phyloP scores from a whole-genome alignment of 1,139 yeast species.

The Geotrichum cucujoidarum region DNA sequence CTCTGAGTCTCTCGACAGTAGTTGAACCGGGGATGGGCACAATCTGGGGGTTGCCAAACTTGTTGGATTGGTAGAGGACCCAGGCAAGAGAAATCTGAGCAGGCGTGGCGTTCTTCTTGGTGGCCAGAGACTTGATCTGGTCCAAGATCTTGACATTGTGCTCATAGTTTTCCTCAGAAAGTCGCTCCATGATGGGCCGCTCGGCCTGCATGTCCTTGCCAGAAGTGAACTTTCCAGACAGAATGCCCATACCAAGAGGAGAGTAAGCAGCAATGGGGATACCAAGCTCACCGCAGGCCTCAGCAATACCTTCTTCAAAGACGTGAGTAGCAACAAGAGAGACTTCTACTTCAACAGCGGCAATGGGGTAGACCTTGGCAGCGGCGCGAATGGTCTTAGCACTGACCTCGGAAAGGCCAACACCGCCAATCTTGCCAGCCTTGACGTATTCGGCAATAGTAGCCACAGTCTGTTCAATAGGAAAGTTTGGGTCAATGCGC shows the following conservation, averaged over 20 bases:
- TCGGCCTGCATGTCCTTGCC: constrained; percentile 50
- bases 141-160: constrained; percentile 51
- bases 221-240: constrained; percentile 58
- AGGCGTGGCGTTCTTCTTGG: constrained; percentile 44
- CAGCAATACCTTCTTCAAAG: constrained; percentile 55
- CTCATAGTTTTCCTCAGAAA: constrained; percentile 50
- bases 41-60: constrained; percentile 49
- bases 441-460: constrained; percentile 30
- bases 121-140: constrained; percentile 45
- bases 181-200: constrained; percentile 52
- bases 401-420: constrained; percentile 64
- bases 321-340: constrained; percentile 64
- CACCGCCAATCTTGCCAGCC: constrained; percentile 49
- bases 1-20: constrained; percentile 51
- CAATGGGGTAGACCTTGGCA: constrained; percentile 47
- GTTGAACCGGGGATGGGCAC: constrained; percentile 80
- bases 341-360: constrained; percentile 70
- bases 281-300: constrained; percentile 48
- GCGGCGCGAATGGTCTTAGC: constrained; percentile 58
- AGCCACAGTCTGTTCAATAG: constrained; percentile 34
- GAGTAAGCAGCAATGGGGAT: constrained; percentile 74
- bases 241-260: constrained; percentile 73
- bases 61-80: constrained; percentile 45
- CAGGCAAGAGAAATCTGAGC: constrained; percentile 74
- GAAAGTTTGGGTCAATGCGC: constrained; percentile 52